Conservation (phyloP, 345 rosid species). For the Populus deltoides region DNA sequence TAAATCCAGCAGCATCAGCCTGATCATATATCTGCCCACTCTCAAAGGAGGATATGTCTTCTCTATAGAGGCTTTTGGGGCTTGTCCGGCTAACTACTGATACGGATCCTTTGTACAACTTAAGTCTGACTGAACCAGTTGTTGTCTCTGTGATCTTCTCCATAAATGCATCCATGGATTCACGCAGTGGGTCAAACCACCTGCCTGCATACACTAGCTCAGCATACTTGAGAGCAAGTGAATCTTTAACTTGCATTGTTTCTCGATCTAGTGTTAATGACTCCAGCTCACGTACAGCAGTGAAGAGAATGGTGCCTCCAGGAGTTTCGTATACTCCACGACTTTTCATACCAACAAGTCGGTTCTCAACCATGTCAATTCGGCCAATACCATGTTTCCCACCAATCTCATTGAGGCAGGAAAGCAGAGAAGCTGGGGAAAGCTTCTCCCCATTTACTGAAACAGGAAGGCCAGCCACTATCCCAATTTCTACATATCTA, state of each 20-base stretch:
- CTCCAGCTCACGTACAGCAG: slow-evolving; percentile 80
- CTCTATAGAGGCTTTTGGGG: slow-evolving; percentile 73
- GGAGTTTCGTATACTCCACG: slow-evolving; percentile 99
- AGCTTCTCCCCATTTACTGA: slow-evolving; percentile 63
- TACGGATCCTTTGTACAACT: slow-evolving; percentile 78
- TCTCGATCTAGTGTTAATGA: slow-evolving; percentile 81
- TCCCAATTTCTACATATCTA: slow-evolving; percentile 71
- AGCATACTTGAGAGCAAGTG: slow-evolving; percentile 74
- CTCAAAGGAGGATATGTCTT: slow-evolving; percentile 87
- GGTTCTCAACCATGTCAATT: slow-evolving; percentile 86
- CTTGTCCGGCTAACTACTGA: slow-evolving; percentile 61
- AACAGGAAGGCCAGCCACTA: slow-evolving; percentile 69
- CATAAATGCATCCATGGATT: slow-evolving; percentile 85
- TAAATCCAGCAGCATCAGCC: slow-evolving; percentile 91
- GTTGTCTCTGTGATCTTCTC: slow-evolving; percentile 73
- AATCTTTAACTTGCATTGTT: slow-evolving; percentile 74
- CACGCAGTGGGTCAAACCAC: slow-evolving; percentile 89
- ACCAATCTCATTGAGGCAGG: slow-evolving; percentile 68
- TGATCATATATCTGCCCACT: slow-evolving; percentile 80
- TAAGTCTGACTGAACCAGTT: slow-evolving; percentile 65
- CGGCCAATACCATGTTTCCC: slow-evolving; percentile 89
- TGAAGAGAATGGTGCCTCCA: slow-evolving; percentile 83
- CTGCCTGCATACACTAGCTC: slow-evolving; percentile 93
- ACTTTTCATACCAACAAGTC: slow-evolving; percentile 92
- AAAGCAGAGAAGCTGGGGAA: slow-evolving; percentile 72